phyloP scores from a whole-genome alignment of 2,329 filamentous ascomycete genomes.

The Xylaria sp. region DNA sequence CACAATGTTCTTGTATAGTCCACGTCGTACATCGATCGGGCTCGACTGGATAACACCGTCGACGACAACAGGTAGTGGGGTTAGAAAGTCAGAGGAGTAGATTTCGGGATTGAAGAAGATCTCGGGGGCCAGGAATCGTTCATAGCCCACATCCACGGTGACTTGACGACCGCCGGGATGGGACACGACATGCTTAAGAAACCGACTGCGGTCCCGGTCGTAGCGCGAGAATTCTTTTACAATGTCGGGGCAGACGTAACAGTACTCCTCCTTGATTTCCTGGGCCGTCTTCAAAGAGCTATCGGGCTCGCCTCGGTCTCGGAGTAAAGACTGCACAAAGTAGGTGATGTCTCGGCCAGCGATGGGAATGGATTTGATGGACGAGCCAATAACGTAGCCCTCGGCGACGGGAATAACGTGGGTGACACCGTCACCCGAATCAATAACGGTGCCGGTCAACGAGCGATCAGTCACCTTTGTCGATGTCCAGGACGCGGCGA shows the following conservation, averaged over 20 bases:
- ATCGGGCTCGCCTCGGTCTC: slow-evolving; percentile 95
- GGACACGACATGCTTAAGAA: slow-evolving; percentile 88
- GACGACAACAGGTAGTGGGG: slow-evolving; percentile 91
- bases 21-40: slow-evolving; percentile 95
- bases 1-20: slow-evolving; percentile 99
- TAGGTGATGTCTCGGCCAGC: slow-evolving; percentile 98
- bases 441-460: slow-evolving; percentile 96
- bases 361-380: slow-evolving; percentile 98
- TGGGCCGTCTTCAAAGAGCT: slow-evolving; percentile 97
- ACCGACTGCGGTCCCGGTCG: slow-evolving; percentile 90
- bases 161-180: slow-evolving; percentile 87
- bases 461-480: slow-evolving; percentile 97
- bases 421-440: slow-evolving; percentile 98
- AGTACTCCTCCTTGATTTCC: slow-evolving; percentile 98
- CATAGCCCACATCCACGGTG: slow-evolving; percentile 93
- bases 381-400: slow-evolving; percentile 98
- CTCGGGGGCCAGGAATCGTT: slow-evolving; percentile 96
- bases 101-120: slow-evolving; percentile 99
- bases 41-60: slow-evolving; percentile 97
- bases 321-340: slow-evolving; percentile 94
- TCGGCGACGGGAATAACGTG: slow-evolving; percentile 99
- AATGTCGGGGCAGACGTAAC: slow-evolving; percentile 98
- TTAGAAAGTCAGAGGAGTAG: slow-evolving; percentile 98
- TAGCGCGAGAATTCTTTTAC: slow-evolving; percentile 98
- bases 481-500: slow-evolving; percentile 98